Base-by-base conservation (phyloP, 345 rosid genomes). In the Citrus glauca region DNA sequence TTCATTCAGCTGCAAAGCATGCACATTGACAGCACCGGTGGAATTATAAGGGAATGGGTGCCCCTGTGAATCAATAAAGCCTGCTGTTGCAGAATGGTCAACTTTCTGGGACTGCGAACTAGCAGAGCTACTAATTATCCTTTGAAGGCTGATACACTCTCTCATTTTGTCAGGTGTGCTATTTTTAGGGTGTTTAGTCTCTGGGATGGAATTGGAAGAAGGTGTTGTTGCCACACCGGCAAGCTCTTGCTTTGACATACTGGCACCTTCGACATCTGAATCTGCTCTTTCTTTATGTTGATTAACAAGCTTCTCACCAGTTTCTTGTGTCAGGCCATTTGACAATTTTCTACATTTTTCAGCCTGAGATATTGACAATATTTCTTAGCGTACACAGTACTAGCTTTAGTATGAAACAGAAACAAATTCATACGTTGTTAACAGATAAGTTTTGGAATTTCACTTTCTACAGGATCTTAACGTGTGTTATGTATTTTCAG, bases 381-480 rank as follows among this genome's bases (percentile, higher is more conserved):
- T 38, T 60, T 69, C 74, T 64, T 9, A 50, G 81, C 66, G 75
- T 74, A 74, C 77, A 27, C 9, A 42, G 24, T 30, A 27, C 14
- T 14, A 57, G 9, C 32, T 24, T 53, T 24, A 32, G 17, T 24
- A 3, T 27, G 4, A 9, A 38, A 69, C 17, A 9, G 61, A 19
- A 32, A 72, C 35, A 69, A 45, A 28, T 24, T 25, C 22, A 17
- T 2, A 35, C 22, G 48, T 35, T 65, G 24, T 32, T 65, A 65
- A 32, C 11, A 67, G 19, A 67, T 67, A 20, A 7, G 24, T 67
- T 37, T 25, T 38, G 60, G 11, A 27, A 9, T 72, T 42, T 22
- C 61, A 77, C 40, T 69, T 30, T 77, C 32, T n/a, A 32, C 48
- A 28, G 30, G 37, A 37, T 48, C 25, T 32, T 65, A n/a, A 37